Percentiles rank a stretch among this genome's conserved stretches.
phyloP scores from a whole-genome alignment of 495 filamentous ascomycete species.

The Penicillium arizonense region DNA sequence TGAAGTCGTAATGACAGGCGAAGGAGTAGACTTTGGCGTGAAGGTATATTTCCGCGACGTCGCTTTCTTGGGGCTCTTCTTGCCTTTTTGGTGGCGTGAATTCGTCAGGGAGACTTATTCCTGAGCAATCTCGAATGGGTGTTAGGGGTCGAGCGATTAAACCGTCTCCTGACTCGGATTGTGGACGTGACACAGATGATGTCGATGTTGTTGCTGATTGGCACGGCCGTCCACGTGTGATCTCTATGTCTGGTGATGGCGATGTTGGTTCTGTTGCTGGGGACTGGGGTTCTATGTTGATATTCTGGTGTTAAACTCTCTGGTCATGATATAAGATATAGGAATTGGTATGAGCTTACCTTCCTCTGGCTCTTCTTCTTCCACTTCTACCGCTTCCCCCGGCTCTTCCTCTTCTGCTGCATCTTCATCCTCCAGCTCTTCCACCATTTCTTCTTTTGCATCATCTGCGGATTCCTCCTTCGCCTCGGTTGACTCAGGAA shows the following conservation, averaged over 20 bases:
- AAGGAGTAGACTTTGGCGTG: constrained; percentile 11
- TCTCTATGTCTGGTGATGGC: too few relatives aligned
- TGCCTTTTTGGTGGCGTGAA: neutral
- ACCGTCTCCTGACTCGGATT: too few relatives aligned
- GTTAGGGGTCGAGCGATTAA: too few relatives aligned
- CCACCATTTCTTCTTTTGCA: neutral
- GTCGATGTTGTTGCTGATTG: too few relatives aligned
- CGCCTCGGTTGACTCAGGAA: neutral
- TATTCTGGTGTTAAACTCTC: too few relatives aligned
- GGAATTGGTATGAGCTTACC: neutral
- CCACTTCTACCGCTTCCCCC: neutral
- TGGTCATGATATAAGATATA: neutral
- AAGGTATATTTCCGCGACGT: neutral
- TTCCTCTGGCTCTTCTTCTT: neutral
- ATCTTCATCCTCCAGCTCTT: neutral
- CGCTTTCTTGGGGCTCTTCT: neutral
- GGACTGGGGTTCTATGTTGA: too few relatives aligned
- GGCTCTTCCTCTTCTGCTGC: neutral
- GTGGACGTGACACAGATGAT: too few relatives aligned
- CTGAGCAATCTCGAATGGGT: too few relatives aligned
- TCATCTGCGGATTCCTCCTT: neutral
- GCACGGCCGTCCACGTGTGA: too few relatives aligned
- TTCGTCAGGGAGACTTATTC: too few relatives aligned
- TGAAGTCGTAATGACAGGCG: neutral
- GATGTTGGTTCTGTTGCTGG: too few relatives aligned